These are phyloP conservation scores for Tanacetum coccineum DNA, from an alignment of 129 eudicot species.

Conservation along the genomic window DNA sequence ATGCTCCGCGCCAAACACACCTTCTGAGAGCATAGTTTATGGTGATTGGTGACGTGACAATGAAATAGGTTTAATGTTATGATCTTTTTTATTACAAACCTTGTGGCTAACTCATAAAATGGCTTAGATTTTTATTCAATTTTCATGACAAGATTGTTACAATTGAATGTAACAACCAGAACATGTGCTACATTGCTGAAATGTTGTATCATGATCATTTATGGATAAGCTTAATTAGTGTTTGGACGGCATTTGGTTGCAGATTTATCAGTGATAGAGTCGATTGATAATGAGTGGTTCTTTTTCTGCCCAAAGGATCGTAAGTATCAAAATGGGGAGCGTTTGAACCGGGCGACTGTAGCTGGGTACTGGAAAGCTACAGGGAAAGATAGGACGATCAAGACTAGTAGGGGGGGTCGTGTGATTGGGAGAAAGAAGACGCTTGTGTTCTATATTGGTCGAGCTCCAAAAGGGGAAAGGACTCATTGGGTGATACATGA, in stretches of 20 bases:
- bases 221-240: neutral
- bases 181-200: neutral
- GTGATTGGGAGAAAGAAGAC: slow-evolving; percentile 79
- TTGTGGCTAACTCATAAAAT: no score
- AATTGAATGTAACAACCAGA: no score
- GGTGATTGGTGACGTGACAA: no score
- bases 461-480: slow-evolving; percentile 76
- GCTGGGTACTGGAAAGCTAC: slow-evolving; percentile 92
- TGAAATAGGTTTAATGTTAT: no score
- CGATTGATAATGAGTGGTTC: slow-evolving; percentile 76
- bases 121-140: no score
- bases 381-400: slow-evolving; percentile 65
- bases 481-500: slow-evolving; percentile 86
- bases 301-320: slow-evolving; percentile 78
- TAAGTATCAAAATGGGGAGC: slow-evolving; percentile 66
- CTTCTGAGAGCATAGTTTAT: no score
- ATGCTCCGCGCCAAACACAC: no score
- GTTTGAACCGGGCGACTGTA: slow-evolving; percentile 64
- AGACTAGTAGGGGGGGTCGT: slow-evolving; percentile 37
- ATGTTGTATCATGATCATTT: neutral
- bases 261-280: slow-evolving; percentile 57
- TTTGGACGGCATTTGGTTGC: slow-evolving; percentile 16
- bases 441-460: slow-evolving; percentile 65
- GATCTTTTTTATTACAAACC: no score
- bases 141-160: no score